phyloP scores from a whole-genome alignment of 2,329 filamentous ascomycete species.

The Apiospora phragmitis region DNA sequence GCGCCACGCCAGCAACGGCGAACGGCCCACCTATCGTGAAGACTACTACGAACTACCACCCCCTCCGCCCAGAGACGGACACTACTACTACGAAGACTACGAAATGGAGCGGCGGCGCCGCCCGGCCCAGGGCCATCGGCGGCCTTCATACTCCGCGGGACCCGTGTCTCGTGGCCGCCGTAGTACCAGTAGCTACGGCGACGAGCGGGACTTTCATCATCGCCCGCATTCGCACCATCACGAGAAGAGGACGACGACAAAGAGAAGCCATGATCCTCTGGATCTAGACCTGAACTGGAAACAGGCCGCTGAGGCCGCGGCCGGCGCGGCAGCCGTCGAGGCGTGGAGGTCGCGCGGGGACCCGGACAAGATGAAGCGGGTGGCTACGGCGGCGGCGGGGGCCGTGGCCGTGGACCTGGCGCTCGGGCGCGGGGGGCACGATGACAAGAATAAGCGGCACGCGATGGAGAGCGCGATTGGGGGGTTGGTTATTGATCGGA shows the following conservation, averaged over 20 bases:
- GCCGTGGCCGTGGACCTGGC: slow-evolving; percentile 26
- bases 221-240: not conserved
- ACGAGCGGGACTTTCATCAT: not conserved
- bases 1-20: not conserved
- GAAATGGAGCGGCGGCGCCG: not conserved
- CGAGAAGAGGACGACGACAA: not conserved
- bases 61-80: not conserved
- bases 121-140: not conserved
- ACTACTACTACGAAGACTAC: not conserved
- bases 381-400: slow-evolving; percentile 28
- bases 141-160: not conserved
- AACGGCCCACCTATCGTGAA: not conserved
- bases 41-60: not conserved
- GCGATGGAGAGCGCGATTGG: slow-evolving; percentile 25
- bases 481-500: slow-evolving; percentile 25
- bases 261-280: not conserved
- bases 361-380: slow-evolving; percentile 18
- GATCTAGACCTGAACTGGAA: slow-evolving; percentile 14
- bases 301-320: slow-evolving; percentile 26
- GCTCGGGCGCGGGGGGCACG: slow-evolving; percentile 16
- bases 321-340: slow-evolving; percentile 25
- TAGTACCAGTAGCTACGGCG: not conserved
- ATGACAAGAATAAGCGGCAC: slow-evolving; percentile 22
- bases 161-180: not conserved
- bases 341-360: slow-evolving; percentile 24